A percentile compares a stretch with the other conserved stretches of the same genome.
Conservation (phyloP, 495 filamentous ascomycete genomes). For the Aspergillus taichungensis region DNA sequence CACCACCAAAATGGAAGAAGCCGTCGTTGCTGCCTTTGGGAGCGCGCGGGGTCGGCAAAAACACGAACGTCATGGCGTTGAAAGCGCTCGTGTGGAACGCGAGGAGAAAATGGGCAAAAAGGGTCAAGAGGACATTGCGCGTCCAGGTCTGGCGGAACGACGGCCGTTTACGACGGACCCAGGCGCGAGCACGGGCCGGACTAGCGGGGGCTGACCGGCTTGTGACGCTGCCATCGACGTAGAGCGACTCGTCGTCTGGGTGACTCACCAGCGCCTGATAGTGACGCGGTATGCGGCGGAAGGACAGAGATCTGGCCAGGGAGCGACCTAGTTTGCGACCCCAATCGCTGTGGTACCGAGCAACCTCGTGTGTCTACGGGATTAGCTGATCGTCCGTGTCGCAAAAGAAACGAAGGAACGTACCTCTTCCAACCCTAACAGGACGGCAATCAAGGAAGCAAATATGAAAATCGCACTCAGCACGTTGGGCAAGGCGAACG, state of each 20-base stretch:
- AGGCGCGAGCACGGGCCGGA: constrained; percentile 12
- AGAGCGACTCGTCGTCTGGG: constrained; percentile 23
- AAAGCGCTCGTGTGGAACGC: constrained; percentile 70
- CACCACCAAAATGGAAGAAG: constrained; percentile 61
- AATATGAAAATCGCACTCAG: constrained; percentile 48
- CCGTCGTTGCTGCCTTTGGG: constrained; percentile 34
- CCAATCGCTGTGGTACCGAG: constrained; percentile 38
- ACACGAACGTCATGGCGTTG: constrained; percentile 64
- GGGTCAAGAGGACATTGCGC: constrained; percentile 49
- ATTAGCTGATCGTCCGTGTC: constrained; percentile 4
- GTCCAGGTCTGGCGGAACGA: constrained; percentile 55
- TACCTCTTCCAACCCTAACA: constrained; percentile 55
- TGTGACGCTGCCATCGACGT: constrained; percentile 20
- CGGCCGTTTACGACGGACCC: constrained; percentile 23
- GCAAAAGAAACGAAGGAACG: neutral
- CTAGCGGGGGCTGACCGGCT: constrained; percentile 22
- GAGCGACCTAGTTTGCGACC: constrained; percentile 39
- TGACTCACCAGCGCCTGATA: constrained; percentile 22
- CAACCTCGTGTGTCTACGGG: constrained; percentile 40
- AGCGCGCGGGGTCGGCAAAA: constrained; percentile 57
- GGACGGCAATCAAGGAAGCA: constrained; percentile 34
- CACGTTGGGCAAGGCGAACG: constrained; percentile 56
- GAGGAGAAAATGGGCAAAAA: constrained; percentile 56
- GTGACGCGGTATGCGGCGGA: constrained; percentile 13
- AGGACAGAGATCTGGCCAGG: constrained; percentile 24